A percentile compares a stretch with the other conserved stretches of the same genome.
Conservation (phyloP, 2,329 filamentous ascomycete species). For the Claviceps lovelessii region DNA sequence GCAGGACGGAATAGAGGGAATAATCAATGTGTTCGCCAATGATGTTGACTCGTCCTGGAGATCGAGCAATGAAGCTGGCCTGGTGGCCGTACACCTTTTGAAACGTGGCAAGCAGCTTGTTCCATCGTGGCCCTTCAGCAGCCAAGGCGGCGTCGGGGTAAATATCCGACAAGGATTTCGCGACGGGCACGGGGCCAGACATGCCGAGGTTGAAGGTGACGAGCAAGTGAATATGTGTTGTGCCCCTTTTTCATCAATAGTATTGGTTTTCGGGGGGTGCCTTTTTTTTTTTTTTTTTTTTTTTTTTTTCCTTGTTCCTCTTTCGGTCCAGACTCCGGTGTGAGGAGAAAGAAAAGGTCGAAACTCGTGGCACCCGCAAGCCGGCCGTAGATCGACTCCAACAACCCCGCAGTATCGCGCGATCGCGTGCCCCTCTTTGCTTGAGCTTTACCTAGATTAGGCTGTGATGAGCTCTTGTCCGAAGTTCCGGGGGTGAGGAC, state of each 20-base stretch:
- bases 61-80: conserved; percentile 73
- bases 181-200: conserved; percentile 55
- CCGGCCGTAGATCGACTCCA: neutral
- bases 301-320: no score
- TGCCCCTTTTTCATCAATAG: no score
- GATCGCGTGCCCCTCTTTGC: neutral
- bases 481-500: no score
- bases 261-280: no score
- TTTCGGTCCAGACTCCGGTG: no score
- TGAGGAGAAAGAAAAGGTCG: neutral
- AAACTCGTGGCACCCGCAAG: neutral
- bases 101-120: conserved; percentile 57
- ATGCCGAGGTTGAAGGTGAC: conserved; percentile 15
- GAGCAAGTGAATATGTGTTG: no score
- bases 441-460: no score
- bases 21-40: conserved; percentile 99
- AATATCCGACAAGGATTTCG: conserved; percentile 62
- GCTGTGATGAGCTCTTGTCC: no score
- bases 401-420: neutral
- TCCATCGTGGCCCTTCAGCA: conserved; percentile 61
- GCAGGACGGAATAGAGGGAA: conserved; percentile 86
- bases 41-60: conserved; percentile 90
- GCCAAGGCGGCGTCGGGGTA: conserved; percentile 62
- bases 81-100: conserved; percentile 51
- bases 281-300: no score